Evolutionary conservation across 106 monocot genomes (phyloP).

Genomic region (Platanthera guangdongensis): DNA sequence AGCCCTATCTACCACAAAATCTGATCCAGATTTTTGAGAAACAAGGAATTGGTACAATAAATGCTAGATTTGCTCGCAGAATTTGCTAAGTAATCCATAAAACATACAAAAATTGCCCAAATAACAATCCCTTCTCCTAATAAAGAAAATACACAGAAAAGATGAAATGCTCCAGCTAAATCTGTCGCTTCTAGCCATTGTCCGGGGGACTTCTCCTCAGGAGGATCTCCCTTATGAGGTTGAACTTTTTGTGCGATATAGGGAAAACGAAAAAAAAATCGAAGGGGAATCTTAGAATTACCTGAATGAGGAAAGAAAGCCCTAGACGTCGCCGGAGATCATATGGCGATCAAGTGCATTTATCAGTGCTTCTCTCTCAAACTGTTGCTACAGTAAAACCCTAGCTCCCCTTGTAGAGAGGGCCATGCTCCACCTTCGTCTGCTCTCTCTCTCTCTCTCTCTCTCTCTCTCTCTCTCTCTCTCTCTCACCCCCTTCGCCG

Average conservation of each 20-base stretch:
- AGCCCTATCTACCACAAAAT: background rate
- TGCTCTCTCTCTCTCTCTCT: background rate
- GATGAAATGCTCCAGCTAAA: background rate
- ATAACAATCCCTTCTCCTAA: background rate
- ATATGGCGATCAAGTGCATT: background rate
- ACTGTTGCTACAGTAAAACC: background rate
- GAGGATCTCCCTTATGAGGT: too few species aligned
- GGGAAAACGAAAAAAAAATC: background rate
- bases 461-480: background rate
- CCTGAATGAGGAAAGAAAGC: constrained; percentile 1
- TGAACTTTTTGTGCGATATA: too few species aligned
- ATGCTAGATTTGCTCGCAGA: background rate
- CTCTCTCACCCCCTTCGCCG: background rate
- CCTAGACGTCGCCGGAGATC: constrained; percentile 4
- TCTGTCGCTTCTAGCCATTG: background rate
- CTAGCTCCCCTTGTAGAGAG: background rate
- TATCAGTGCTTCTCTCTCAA: background rate
- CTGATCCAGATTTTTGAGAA: background rate
- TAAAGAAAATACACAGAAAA: background rate
- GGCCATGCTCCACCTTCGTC: constrained; percentile 2
- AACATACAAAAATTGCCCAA: background rate
- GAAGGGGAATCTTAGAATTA: background rate
- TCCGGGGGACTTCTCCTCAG: too few species aligned
- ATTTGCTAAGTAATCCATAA: background rate
- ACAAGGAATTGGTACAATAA: background rate